Base-by-base conservation (phyloP, 306 rosid species). In the Pyrus communis region DNA sequence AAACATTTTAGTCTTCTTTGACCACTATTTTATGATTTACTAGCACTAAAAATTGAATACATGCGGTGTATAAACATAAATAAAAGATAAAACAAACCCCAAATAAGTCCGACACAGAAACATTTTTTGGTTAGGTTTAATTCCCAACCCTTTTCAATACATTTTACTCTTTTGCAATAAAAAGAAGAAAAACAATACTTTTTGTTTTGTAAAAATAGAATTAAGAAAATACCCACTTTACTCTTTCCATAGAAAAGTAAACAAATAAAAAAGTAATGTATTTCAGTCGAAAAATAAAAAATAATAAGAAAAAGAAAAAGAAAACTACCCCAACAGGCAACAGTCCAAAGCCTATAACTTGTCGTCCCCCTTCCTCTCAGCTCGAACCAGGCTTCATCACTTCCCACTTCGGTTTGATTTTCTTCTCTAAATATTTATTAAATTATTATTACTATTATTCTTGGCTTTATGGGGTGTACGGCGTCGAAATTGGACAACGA, bases 401-500 rank as follows among this genome's bases (percentile, higher is more conserved):
- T 13, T 13, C 6, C 67, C 28, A 13, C 27, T 17, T 43, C 2
- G 68, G 42, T 21, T 38, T 22, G 43, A n/a, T 46, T 64, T 4
- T 3, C 40, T 45, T 46, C 22, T 1, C 22, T 1, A 11, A 27
- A 23, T 77, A 14, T 23, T 4, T 6, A 11, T 30, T 11, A 27
- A 25, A 7, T 10, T 42, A 2, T 19, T 42, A 31, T 13, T 13
- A 5, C 2, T 61, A n/a, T n/a, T 27, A 27, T 61, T 27, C 10
- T 25, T 25, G 9, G 2, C 14, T 8, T 7, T 4, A 87, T 96
- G 99, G 99, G 99, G 62, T 96, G 99, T 75, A 10, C 99, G 55
- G 97, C 90, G 9, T 96, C 99, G 2, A 96, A 92, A 87, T 88
- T 92, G 0, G 93, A 92, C 77, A 89, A 96, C 71, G 99, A 96